Evolutionary conservation across 495 filamentous ascomycete species (phyloP), one percentile per base, ranked within the genome.

Genomic region (Parmelia sp.): DNA sequence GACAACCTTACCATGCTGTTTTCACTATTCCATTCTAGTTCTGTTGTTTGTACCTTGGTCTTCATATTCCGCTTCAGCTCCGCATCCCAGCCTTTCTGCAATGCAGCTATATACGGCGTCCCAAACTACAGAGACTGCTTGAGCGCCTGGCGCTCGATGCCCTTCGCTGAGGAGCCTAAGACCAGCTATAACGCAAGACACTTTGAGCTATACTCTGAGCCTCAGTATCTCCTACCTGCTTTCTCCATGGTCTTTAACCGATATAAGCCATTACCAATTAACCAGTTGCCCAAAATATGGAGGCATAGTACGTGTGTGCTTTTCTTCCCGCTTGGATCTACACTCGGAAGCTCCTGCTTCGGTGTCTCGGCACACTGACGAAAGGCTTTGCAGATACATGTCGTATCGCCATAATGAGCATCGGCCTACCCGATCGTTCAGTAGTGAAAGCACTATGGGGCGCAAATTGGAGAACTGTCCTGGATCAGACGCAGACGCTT

Each of bases 271-370:
- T 17, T 14, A 27, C 40, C 62, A 14, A 64, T 64, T 6, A 49
- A 27, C 12, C 62, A 64, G 14, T 3, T 64, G 23, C 55, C 62
- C 14, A 64, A 58, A 14, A 58, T 64, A 12, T 64, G 62, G 62
- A 57, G 40, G 39, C 29, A n/a, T 10, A 49, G 62, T 64, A 58
- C 10, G 49, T 58, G 7, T 12, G 9, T 0, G 23, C 12, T 5
- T 27, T 11, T 19, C 23, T 10, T 21, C 23, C 23, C 29, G 23
- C 7, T 5, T 29, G 8, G n/a, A 23, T n/a, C 0, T 1, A 4
- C 49, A 27, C 3, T 27, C 9, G n/a, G 42, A 51, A 25, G 12
- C 31, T n/a, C 12, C 6, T 37, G 6, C 25, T 29, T 7, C 2
- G 27, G 11, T 31, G 49, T 31, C 31, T 27, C 51, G 0, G 1